These are phyloP conservation scores for Russula vinacea DNA, from an alignment of 768 basidiomycete species.

Conservation along the genomic window DNA sequence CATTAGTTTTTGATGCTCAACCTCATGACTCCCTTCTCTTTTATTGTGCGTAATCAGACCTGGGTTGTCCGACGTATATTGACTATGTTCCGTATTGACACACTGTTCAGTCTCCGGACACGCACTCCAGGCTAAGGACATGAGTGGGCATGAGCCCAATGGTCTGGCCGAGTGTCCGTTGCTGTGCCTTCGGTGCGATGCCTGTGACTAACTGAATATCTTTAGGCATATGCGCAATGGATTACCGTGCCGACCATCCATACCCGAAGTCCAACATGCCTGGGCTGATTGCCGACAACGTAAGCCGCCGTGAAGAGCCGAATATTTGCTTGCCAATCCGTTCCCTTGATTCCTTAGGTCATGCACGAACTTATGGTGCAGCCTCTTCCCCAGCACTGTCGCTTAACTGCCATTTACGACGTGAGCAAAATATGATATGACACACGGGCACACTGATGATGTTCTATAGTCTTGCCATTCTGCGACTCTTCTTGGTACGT, in stretches of 20 bases:
- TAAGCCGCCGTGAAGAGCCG: neutral
- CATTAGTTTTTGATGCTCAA: neutral
- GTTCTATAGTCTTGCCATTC: constrained; percentile 2
- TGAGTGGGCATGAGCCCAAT: neutral
- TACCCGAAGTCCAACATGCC: neutral
- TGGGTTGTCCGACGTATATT: neutral
- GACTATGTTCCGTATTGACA: neutral
- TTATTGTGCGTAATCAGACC: constrained; percentile 1
- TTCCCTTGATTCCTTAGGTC: neutral
- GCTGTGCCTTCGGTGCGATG: neutral
- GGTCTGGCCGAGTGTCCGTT: constrained; percentile 5
- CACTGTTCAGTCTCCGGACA: constrained; percentile 9
- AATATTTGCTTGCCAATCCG: neutral
- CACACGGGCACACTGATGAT: neutral
- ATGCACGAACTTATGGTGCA: constrained; percentile 3
- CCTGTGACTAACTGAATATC: neutral
- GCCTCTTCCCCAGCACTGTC: neutral
- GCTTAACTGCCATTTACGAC: constrained; percentile 6
- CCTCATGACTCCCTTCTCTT: neutral
- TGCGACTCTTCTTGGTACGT: constrained; percentile 7
- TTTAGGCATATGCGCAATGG: constrained; percentile 6
- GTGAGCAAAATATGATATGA: neutral
- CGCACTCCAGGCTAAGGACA: neutral
- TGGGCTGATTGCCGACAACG: constrained; percentile 11
- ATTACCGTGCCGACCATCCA: neutral